Base-by-base conservation (phyloP, 768 basidiomycete species). In the Galerina sulciceps region DNA sequence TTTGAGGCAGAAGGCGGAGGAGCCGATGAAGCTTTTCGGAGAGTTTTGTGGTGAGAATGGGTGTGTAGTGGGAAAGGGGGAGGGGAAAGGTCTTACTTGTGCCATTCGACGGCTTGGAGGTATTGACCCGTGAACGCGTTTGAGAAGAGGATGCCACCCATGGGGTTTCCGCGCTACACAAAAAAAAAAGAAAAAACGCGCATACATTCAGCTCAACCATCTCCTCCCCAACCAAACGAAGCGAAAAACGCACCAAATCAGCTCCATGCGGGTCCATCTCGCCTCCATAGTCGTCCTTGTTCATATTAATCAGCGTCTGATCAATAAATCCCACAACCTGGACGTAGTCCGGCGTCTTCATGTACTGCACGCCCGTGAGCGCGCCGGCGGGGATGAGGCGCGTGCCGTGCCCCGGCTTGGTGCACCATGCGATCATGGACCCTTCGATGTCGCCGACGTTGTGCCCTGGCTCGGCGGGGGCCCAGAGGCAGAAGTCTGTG, bases 231-330 rank as follows among this genome's bases (percentile, higher is more conserved):
- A 26, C 26, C 26, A 15, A 40, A 56, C 17, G 18, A 44, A 10
- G 2, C n/a, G 23, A 20, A 11, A 34, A 5, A 65, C 71, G 43
- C 43, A 70, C 76, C 45, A 68, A 50, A 69, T 91, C 90, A 54
- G 89, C 89, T 42, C 90, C 90, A 59, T 89, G 87, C 11, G 89
- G 85, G 69, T 92, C 88, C 61, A 91, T 82, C 72, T 93, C 92
- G 47, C 92, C 92, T 59, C 93, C 92, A 36, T 68, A 81, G 65
- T 94, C 93, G 6, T 60, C 72, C 0, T 70, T 18, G 3, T 71
- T 59, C 44, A 93, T 68, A 71, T 90, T 79, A 63, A 94, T 73
- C 53, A 70, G 63, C 5, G 75, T 78, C 75, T 94, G 91, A 68
- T 91, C 76, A 61, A 88, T 76, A 71, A 80, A 85, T 8, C 89